Conservation (phyloP, 148 eudicot genomes). For the Limonium bicolor region DNA sequence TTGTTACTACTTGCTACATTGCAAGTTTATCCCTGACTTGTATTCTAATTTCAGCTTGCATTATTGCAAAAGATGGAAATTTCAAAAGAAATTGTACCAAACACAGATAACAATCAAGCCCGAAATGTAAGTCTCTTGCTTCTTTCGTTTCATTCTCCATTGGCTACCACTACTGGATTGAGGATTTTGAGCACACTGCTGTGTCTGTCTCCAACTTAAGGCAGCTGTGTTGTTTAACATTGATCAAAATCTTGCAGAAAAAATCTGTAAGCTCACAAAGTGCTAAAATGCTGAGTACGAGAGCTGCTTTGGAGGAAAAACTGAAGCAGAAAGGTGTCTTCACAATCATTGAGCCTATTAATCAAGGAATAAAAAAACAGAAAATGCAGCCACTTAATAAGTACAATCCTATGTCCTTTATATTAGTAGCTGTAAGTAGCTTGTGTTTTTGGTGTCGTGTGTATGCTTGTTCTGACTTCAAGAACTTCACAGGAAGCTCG, state of each 20-base stretch:
- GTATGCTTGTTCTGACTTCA: neutral
- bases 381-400: constrained; percentile 28
- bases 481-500: constrained; percentile 64
- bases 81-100: too few relatives aligned
- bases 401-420: constrained; percentile 13
- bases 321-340: constrained; percentile 62
- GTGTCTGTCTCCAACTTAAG: too few relatives aligned
- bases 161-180: too few relatives aligned
- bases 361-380: constrained; percentile 17
- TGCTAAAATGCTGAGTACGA: constrained; percentile 66
- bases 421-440: neutral
- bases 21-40: too few relatives aligned
- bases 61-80: too few relatives aligned
- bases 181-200: too few relatives aligned
- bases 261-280: constrained; percentile 52
- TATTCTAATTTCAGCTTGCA: too few relatives aligned
- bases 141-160: too few relatives aligned
- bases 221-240: too few relatives aligned
- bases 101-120: too few relatives aligned
- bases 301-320: constrained; percentile 76
- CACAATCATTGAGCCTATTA: constrained; percentile 28
- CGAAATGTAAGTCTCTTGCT: too few relatives aligned
- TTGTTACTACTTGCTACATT: too few relatives aligned
- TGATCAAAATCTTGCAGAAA: constrained; percentile 32
- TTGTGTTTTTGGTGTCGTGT: neutral